Evolutionary conservation across 805 yeast species (phyloP).

Genomic region (Spathaspora hagerdaliae): DNA sequence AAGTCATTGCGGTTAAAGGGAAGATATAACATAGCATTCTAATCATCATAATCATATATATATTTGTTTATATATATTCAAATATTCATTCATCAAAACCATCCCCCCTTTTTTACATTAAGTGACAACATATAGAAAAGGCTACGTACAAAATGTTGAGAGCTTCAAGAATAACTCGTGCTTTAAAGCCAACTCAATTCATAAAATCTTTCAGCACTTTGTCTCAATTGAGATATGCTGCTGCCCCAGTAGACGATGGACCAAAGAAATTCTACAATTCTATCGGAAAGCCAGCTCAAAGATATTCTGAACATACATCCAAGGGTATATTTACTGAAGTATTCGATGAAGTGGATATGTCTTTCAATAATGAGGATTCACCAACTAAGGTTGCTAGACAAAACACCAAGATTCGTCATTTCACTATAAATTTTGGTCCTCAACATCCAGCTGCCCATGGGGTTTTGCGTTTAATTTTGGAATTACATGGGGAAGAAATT

Average conservation of each 20-base stretch:
- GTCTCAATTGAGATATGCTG: constrained; percentile 12
- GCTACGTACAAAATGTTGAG: constrained; percentile 21
- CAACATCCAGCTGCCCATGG: constrained; percentile 97
- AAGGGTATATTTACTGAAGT: constrained; percentile 42
- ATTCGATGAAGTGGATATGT: constrained; percentile 43
- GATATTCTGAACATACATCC: constrained; percentile 32
- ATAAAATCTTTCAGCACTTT: constrained; percentile 14
- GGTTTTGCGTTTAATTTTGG: constrained; percentile 79
- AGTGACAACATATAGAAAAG: neutral
- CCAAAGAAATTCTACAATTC: constrained; percentile 34
- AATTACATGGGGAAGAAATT: constrained; percentile 85
- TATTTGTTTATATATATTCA: too few species aligned
- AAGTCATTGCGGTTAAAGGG: too few species aligned
- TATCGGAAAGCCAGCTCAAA: constrained; percentile 34
- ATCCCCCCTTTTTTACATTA: neutral
- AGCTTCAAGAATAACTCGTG: constrained; percentile 12
- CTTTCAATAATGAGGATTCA: constrained; percentile 41
- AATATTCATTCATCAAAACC: neutral
- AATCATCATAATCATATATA: too few species aligned
- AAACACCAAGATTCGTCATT: constrained; percentile 68
- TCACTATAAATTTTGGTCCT: constrained; percentile 88
- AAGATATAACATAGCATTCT: too few species aligned
- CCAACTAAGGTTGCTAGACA: constrained; percentile 40
- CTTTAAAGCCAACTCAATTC: constrained; percentile 1
- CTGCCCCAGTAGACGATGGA: constrained; percentile 21